Base-by-base conservation (phyloP, 805 yeast genomes). In the Metschnikowia cerradonensis region DNA sequence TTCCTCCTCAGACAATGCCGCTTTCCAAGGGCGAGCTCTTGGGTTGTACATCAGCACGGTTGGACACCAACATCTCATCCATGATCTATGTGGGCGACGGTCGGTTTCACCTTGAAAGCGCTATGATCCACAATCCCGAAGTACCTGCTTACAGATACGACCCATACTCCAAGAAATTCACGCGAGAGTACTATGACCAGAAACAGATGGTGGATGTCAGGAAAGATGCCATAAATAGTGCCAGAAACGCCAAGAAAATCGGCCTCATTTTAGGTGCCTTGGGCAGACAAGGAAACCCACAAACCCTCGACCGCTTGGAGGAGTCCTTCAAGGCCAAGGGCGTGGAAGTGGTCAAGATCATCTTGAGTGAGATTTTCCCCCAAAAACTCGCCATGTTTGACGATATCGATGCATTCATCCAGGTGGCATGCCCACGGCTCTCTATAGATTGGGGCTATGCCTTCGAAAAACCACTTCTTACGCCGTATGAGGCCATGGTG, bases 371-470 rank as follows among this genome's bases (percentile, higher is more conserved):
- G 66, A 90, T 94, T 17, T 91, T 94, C 68, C 99, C 99, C 0
- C 87, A 83, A 47, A 94, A 94, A 60, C 72, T 94, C 35, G 85
- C 97, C 10, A 86, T 88, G 84, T 94, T 94, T 68, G 91, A 89
- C 60, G 94, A 89, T 61, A 81, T 92, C 15, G 99, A 94, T 67
- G 96, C 91, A 1, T 94, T 94, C 76, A 88, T 94, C 13, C 99
- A 94, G 68, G 96, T 94, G 2, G 99, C 99, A 0, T 94, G 99
- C 65, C 99, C 99, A 0, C 76, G 99, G 61, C 72, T 94, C 42
- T 89, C 96, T 1, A 92, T 94, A 39, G 99, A 94, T 67, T 94
- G 99, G 99, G 99, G 99, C 0, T 94, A 94, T 66, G 99, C 99
- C 0, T 94, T 94, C 63, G 83, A 83, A 52, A 88, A 87, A 62